A percentile compares a stretch with the other conserved stretches of the same genome.
These are phyloP conservation scores for Coprinellus aureogranulatus DNA, from an alignment of 768 basidiomycete genomes.

Conservation along the genomic window DNA sequence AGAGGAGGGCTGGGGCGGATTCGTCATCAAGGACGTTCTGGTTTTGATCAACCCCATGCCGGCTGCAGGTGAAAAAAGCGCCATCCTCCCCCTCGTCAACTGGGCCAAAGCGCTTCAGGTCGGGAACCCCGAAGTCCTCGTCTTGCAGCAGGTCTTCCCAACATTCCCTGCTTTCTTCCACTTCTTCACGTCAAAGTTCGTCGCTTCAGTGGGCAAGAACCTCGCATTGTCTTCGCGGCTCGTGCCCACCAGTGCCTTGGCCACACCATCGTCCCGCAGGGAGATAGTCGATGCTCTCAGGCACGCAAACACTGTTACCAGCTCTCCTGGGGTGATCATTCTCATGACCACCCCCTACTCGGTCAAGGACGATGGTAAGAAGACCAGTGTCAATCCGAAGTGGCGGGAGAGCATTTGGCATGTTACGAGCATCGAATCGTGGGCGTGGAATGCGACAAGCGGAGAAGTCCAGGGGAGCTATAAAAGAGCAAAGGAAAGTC, in stretches of 20 bases:
- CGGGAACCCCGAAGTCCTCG: slow-evolving; percentile 12
- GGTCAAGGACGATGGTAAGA: slow-evolving; percentile 26
- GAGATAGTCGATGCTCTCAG: slow-evolving; percentile 37
- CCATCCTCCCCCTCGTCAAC: slow-evolving; percentile 23
- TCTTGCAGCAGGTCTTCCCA: slow-evolving; percentile 39
- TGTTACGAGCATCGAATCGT: slow-evolving; percentile 40
- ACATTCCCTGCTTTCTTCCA: slow-evolving; percentile 41
- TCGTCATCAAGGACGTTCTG: slow-evolving; percentile 33
- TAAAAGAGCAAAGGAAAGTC: slow-evolving; percentile 30
- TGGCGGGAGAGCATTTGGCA: slow-evolving; percentile 48
- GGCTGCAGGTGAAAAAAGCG: neutral
- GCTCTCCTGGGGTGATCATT: slow-evolving; percentile 36
- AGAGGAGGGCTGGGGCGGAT: slow-evolving; percentile 49
- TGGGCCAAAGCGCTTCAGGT: slow-evolving; percentile 26
- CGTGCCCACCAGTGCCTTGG: slow-evolving; percentile 37
- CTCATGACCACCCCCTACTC: slow-evolving; percentile 39
- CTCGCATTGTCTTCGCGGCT: slow-evolving; percentile 45
- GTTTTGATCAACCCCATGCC: slow-evolving; percentile 43
- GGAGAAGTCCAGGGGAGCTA: slow-evolving; percentile 35
- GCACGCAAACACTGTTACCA: slow-evolving; percentile 30
- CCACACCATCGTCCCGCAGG: slow-evolving; percentile 24
- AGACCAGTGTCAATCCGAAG: slow-evolving; percentile 43
- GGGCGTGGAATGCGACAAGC: slow-evolving; percentile 45
- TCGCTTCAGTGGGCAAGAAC: slow-evolving; percentile 41
- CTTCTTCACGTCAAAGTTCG: slow-evolving; percentile 32